phyloP scores from a whole-genome alignment of 106 monocot species.

The Dioscorea zingiberensis region DNA sequence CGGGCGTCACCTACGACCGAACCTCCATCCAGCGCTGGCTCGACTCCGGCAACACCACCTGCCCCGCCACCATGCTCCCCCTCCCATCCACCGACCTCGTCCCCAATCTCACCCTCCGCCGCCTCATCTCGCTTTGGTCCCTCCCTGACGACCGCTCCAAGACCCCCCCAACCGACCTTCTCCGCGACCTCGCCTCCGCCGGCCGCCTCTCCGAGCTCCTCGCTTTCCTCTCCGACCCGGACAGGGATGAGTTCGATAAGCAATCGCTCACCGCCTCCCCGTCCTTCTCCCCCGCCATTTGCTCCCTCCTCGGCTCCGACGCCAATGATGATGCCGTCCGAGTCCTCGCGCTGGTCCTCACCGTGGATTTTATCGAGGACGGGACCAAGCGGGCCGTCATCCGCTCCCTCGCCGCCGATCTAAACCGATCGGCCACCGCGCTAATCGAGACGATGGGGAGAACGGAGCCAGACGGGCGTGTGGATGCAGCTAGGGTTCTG shows the following conservation, averaged over 20 bases:
- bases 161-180: not conserved
- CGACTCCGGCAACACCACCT: slow-evolving; percentile 75
- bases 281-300: slow-evolving; percentile 10
- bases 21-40: slow-evolving; percentile 85
- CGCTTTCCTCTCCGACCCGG: slow-evolving; percentile 23
- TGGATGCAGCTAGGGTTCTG: slow-evolving; percentile 41
- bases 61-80: slow-evolving; percentile 80
- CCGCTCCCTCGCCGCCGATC: slow-evolving; percentile 1
- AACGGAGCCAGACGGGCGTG: slow-evolving; percentile 8
- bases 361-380: slow-evolving; percentile 17
- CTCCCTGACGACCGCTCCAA: not conserved
- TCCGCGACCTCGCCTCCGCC: slow-evolving; percentile 2
- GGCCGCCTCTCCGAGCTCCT: not conserved
- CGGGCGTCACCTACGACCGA: slow-evolving; percentile 95
- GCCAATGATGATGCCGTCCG: slow-evolving; percentile 4
- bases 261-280: slow-evolving; percentile 8
- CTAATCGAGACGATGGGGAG: slow-evolving; percentile 1
- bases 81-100: slow-evolving; percentile 75
- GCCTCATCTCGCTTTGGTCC: slow-evolving; percentile 75
- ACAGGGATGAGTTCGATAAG: slow-evolving; percentile 42
- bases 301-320: slow-evolving; percentile 17
- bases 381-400: slow-evolving; percentile 10
- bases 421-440: not conserved
- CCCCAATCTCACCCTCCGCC: slow-evolving; percentile 81
- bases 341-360: slow-evolving; percentile 21